Percentiles rank a stretch among this genome's conserved stretches.
These are phyloP conservation scores for Biancaea sappan DNA, from an alignment of 306 rosid genomes.

Conservation along the genomic window DNA sequence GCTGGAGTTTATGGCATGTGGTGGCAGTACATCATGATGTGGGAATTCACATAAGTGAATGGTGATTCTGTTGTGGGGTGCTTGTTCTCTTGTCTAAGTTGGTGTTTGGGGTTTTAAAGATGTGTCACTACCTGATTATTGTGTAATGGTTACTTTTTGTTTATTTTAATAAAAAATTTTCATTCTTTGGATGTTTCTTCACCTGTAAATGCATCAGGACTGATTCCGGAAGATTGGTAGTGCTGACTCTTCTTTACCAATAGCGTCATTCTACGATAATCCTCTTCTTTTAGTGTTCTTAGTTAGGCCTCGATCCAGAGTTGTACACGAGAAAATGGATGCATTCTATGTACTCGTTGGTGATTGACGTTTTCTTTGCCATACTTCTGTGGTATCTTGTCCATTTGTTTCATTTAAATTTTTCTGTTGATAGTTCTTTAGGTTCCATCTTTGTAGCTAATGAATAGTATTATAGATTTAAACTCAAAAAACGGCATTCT, in stretches of 20 bases:
- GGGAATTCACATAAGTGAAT: conserved; percentile 29
- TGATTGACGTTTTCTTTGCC: not conserved
- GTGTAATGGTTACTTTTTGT: conserved; percentile 31
- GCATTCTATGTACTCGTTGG: not conserved
- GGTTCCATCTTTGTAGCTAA: not conserved
- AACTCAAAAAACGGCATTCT: not conserved
- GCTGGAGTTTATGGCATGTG: conserved; percentile 28
- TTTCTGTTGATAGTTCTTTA: not conserved
- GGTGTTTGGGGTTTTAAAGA: conserved; percentile 47
- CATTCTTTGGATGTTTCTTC: conserved; percentile 42
- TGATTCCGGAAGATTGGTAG: conserved; percentile 3
- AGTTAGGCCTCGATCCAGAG: not conserved
- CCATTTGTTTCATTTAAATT: not conserved
- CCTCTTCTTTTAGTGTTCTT: not conserved
- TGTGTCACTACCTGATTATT: conserved; percentile 34
- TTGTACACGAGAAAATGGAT: not conserved
- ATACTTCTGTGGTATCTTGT: not conserved
- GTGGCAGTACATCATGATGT: conserved; percentile 36
- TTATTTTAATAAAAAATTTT: conserved; percentile 38
- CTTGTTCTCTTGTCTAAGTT: conserved; percentile 26
- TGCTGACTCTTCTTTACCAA: conserved; percentile 2
- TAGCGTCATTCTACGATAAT: conserved; percentile 1
- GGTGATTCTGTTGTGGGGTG: conserved; percentile 39
- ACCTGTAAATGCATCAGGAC: conserved; percentile 27
- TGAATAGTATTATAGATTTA: not conserved